Base-by-base conservation (phyloP, 805 yeast genomes). In the Saturnispora bothae region DNA sequence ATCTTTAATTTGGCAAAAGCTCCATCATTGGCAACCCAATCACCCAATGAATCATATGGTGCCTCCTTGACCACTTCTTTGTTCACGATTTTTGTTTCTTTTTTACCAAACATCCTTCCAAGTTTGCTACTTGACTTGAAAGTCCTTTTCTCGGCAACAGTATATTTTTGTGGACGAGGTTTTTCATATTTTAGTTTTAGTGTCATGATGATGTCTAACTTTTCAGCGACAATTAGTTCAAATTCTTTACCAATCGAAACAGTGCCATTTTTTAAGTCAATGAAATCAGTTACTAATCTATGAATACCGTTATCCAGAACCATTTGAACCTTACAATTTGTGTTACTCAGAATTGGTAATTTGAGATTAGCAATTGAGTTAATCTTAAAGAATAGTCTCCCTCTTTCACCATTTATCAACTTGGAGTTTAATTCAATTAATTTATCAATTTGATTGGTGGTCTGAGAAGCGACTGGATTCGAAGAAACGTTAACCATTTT, bases 1-100 rank as follows among this genome's bases (percentile, higher is more conserved):
- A 88, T 64, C 48, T 79, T 76, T 38, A 82, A 72, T 50, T 89
- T 69, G 7, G 85, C 95, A 66, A 83, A 86, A 27, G 95, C 83
- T 2, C 97, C 97, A 56, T 85, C 94, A 25, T 68, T 66, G 2
- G 96, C 95, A 45, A 85, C 69, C 39, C 71, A 61, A 25, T 64
- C 57, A 25, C 70, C 71, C 80, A 89, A 72, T 2, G 68, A 60
- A 60, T 82, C 94, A 19, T 47, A 41, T 4, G 59, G 56, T 1
- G 69, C 63, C 23, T 70, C 66, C 43, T 65, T 64, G 2, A 76
- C 66, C 5, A 76, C 70, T 43, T 66, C 71, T 45, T 62, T 73
- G 37, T 74, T 72, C 2, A 71, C 63, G 3, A 68, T 65, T 29
- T 71, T 50, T 12, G 65, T 49, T 31, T 69, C 71, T 48, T 68